phyloP scores from a whole-genome alignment of 2,329 filamentous ascomycete genomes.

The Diaporthe helianthi region DNA sequence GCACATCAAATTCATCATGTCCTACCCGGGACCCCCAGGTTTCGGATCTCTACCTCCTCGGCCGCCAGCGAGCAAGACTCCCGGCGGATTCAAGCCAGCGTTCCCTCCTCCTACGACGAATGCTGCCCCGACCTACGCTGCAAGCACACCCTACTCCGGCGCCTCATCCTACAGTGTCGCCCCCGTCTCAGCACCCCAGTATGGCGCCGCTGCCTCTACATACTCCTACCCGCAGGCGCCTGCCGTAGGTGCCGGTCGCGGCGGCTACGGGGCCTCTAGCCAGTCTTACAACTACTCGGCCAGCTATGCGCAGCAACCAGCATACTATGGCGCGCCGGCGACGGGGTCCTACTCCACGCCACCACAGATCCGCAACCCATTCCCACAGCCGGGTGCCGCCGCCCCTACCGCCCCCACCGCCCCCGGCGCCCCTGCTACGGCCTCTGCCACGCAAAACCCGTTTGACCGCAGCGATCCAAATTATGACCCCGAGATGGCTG shows the following conservation, averaged over 20 bases:
- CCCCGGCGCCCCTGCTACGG: too few relatives aligned
- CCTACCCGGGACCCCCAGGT: constrained; percentile 87
- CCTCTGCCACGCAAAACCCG: constrained; percentile 38
- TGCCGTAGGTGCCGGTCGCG: constrained; percentile 45
- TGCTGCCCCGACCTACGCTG: constrained; percentile 38
- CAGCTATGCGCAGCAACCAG: constrained; percentile 46
- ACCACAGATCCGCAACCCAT: constrained; percentile 82
- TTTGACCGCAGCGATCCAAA: constrained; percentile 46
- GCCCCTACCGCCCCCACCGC: constrained; percentile 36
- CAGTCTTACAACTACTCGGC: constrained; percentile 36
- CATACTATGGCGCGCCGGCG: constrained; percentile 52
- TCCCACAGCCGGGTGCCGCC: constrained; percentile 66
- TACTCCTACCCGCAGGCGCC: constrained; percentile 42
- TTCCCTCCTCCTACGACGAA: constrained; percentile 54
- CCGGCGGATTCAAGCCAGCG: constrained; percentile 57
- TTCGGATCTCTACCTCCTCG: constrained; percentile 77
- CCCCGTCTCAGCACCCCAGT: constrained; percentile 47
- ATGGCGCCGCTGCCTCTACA: constrained; percentile 49
- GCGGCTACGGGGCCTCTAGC: constrained; percentile 40
- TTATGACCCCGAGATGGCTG: constrained; percentile 82
- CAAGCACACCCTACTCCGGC: constrained; percentile 44
- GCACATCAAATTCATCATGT: constrained; percentile 74
- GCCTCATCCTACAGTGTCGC: constrained; percentile 46
- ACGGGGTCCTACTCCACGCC: constrained; percentile 56
- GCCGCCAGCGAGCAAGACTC: constrained; percentile 67